Evolutionary conservation across 768 basidiomycete species (phyloP).

Genomic region (Suillus hirtellus): DNA sequence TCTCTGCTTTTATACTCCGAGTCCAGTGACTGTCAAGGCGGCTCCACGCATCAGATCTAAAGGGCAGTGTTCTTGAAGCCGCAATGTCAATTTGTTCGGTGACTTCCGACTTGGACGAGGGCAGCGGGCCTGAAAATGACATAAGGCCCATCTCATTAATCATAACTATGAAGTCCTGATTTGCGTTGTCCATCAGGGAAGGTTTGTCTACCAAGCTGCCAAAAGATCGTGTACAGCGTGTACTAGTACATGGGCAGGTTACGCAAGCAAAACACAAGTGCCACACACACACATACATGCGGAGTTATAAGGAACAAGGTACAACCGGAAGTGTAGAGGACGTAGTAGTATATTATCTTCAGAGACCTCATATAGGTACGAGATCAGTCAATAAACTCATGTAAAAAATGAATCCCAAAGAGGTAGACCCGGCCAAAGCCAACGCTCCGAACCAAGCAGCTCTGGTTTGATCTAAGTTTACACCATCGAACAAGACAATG

Average conservation of each 20-base stretch:
- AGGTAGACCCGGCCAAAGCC: conserved; percentile 18
- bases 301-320: background rate
- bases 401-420: background rate
- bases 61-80: too few species aligned
- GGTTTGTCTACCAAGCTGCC: background rate
- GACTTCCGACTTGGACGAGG: background rate
- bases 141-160: background rate
- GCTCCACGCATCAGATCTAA: too few species aligned
- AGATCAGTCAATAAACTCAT: conserved; percentile 5
- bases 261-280: too few species aligned
- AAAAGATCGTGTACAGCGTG: background rate
- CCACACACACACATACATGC: background rate
- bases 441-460: conserved; percentile 42
- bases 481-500: conserved; percentile 21
- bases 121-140: background rate
- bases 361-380: background rate
- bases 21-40: background rate
- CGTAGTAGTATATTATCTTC: background rate
- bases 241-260: too few species aligned
- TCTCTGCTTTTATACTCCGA: background rate
- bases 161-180: background rate
- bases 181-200: background rate
- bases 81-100: background rate
- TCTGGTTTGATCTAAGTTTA: conserved; percentile 29
- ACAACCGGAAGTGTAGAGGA: too few species aligned